phyloP scores from a whole-genome alignment of 1,284 basidiomycete species.

The Irpex sp. region DNA sequence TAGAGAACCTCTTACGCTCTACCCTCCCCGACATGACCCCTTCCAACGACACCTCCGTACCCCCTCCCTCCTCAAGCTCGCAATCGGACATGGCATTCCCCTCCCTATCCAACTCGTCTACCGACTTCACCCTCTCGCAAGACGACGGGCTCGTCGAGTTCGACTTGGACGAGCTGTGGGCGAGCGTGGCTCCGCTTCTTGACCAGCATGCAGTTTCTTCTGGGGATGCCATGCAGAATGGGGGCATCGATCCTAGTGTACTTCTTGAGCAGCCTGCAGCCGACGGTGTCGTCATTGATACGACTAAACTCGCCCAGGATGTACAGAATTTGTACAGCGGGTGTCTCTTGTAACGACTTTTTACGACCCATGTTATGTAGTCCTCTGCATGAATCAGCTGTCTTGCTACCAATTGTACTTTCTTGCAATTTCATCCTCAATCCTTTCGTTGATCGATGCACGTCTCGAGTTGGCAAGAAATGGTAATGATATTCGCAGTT shows the following conservation, averaged over 20 bases:
- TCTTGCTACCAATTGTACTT: too few species aligned
- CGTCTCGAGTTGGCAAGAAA: too few species aligned
- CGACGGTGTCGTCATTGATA: constrained; percentile 1
- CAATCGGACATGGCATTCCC: neutral
- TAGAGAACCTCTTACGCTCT: constrained; percentile 5
- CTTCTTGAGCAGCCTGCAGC: neutral
- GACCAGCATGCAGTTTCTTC: constrained; percentile 14
- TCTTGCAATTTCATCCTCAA: too few species aligned
- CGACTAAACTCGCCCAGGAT: constrained; percentile 18
- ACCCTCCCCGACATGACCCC: neutral
- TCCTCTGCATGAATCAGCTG: neutral
- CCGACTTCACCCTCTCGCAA: neutral
- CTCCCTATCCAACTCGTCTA: neutral
- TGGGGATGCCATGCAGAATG: neutral
- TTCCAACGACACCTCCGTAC: neutral
- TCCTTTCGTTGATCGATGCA: too few species aligned
- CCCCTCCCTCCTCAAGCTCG: neutral
- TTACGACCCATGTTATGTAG: neutral
- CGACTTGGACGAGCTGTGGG: constrained; percentile 25
- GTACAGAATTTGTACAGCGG: constrained; percentile 19
- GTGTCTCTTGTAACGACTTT: constrained; percentile 13
- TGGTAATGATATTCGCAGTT: too few species aligned
- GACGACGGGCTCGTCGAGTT: constrained; percentile 12
- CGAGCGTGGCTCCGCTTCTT: constrained; percentile 22
- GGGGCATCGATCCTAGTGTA: neutral